Conservation (phyloP, 2,329 filamentous ascomycete species). For the Penicillium sp. region DNA sequence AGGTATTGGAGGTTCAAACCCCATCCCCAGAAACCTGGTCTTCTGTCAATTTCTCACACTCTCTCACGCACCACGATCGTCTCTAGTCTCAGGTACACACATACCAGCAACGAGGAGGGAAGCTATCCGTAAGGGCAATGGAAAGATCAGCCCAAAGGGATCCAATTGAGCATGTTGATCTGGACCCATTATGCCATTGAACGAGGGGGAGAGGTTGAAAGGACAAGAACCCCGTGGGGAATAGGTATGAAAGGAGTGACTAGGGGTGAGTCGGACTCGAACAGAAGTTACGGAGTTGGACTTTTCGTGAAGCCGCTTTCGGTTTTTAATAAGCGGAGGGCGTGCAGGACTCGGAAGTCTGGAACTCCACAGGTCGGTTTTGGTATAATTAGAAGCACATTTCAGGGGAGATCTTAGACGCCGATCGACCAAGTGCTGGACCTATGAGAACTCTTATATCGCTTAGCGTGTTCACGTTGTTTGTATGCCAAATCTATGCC, state of each 20-base stretch:
- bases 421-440: not conserved
- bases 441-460: not conserved
- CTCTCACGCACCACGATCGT: not conserved
- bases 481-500: not conserved
- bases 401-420: conserved; percentile 3
- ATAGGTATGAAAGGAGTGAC: conserved; percentile 34
- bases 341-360: conserved; percentile 14
- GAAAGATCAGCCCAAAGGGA: conserved; percentile 82
- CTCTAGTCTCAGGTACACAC: conserved; percentile 22
- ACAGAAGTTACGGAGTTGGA: conserved; percentile 3
- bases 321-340: conserved; percentile 21
- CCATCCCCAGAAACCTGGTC: conserved; percentile 89
- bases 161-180: conserved; percentile 60
- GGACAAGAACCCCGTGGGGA: conserved; percentile 12
- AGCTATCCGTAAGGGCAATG: conserved; percentile 85
- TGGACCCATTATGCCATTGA: conserved; percentile 44
- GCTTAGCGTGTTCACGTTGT: not conserved
- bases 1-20: conserved; percentile 89
- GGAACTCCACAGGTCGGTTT: conserved; percentile 10
- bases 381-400: conserved; percentile 9
- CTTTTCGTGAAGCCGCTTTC: conserved; percentile 21
- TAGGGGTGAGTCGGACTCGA: conserved; percentile 30
- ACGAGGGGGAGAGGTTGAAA: conserved; percentile 16
- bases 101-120: conserved; percentile 82
- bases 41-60: conserved; percentile 7